Evolutionary conservation across 2,329 filamentous ascomycete genomes (phyloP).

Genomic region (Lachnellula willkommii): DNA sequence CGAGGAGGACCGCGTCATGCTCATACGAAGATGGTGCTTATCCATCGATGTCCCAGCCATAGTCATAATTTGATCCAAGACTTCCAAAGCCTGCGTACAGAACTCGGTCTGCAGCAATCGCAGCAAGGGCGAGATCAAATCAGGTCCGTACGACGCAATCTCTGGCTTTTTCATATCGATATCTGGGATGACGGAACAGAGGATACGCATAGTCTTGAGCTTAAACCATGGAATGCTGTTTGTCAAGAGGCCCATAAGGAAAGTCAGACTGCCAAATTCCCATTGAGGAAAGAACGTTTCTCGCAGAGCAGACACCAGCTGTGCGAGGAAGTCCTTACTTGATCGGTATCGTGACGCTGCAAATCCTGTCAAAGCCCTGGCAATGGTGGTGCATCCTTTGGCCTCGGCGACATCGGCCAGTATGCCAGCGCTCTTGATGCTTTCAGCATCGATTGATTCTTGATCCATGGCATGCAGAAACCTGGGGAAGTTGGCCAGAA

Average conservation of each 20-base stretch:
- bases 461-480: slow-evolving; percentile 77
- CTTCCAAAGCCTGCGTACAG: slow-evolving; percentile 84
- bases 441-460: slow-evolving; percentile 48
- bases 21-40: slow-evolving; percentile 93
- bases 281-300: slow-evolving; percentile 74
- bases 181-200: slow-evolving; percentile 78
- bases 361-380: slow-evolving; percentile 64
- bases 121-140: slow-evolving; percentile 88
- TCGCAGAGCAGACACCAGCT: slow-evolving; percentile 68
- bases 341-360: slow-evolving; percentile 60
- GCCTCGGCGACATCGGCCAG: slow-evolving; percentile 68
- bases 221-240: slow-evolving; percentile 89
- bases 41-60: slow-evolving; percentile 91
- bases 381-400: slow-evolving; percentile 63
- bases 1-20: slow-evolving; percentile 86
- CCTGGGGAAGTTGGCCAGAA: slow-evolving; percentile 87
- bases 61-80: slow-evolving; percentile 91
- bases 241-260: slow-evolving; percentile 84
- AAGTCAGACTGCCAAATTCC: slow-evolving; percentile 81
- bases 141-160: slow-evolving; percentile 84
- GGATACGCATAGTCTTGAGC: slow-evolving; percentile 83
- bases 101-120: slow-evolving; percentile 87
- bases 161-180: slow-evolving; percentile 91
- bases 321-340: slow-evolving; percentile 69
- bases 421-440: slow-evolving; percentile 59